Evolutionary conservation across 1,139 yeast species (phyloP), one percentile per base, ranked within the genome.

Genomic region (Torulaspora globosa): DNA sequence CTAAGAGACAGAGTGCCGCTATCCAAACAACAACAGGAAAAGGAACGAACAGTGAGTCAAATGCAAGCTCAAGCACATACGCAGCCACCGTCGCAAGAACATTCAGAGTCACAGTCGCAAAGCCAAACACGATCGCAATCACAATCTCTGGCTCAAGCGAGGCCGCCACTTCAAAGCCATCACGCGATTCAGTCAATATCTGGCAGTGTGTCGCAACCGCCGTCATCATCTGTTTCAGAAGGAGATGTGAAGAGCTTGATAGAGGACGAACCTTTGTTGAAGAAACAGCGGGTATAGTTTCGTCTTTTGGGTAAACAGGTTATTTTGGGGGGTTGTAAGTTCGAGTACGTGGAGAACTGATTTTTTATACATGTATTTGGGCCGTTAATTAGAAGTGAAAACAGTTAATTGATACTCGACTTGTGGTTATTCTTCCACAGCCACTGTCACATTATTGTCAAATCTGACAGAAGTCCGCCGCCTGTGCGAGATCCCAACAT

Each of bases 391-490:
- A 11, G 16, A 32, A 15, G 6, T 24, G 31, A 31, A 26, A 23
- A 12, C 30, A 23, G 23, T 21, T 23, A 23, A 24, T 21, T 14
- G 21, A 35, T 29, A 16, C 5, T 9, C 11, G 24, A 14, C n/a
- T 9, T 8, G 27, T 37, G 32, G 9, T 50, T 49, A 54, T 45
- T 62, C 66, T 46, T 68, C 69, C 1, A 64, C 64, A 4, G 74
- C 76, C 24, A 76, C 71, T 29, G 72, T 65, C 3, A 81, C 86
- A 52, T 76, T 75, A 53, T 80, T 84, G 53, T 82, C 86, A 59
- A 84, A 84, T 49, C 89, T 71, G 3, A 84, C 92, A 5, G 88
- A 81, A 56, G 84, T 82, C 54, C 89, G 70, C 64, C 90, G 74
- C 50, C 60, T 60, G 18, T 52, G 55, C 14, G 66, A 66, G 8